Evolutionary conservation across 2,329 filamentous ascomycete species (phyloP).

Genomic region (Venturia pyrina): DNA sequence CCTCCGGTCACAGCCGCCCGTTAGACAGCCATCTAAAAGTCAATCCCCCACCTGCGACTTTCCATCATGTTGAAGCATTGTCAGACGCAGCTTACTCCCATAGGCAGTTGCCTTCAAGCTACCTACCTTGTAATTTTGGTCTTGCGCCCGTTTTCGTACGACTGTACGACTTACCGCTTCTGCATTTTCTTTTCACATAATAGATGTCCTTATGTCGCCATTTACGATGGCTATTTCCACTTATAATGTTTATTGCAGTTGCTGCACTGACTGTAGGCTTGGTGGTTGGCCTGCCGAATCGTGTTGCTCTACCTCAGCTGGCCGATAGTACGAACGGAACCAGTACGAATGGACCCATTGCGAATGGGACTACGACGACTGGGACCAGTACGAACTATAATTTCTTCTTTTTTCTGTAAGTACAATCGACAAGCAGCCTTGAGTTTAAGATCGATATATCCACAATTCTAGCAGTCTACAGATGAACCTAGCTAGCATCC

Average conservation of each 20-base stretch:
- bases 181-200: not conserved
- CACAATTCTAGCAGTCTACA: not conserved
- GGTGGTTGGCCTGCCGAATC: not conserved
- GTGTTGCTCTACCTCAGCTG: not conserved
- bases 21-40: not conserved
- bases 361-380: not conserved
- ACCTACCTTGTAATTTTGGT: not conserved
- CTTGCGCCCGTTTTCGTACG: not conserved
- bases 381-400: not conserved
- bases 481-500: not conserved
- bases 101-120: not conserved
- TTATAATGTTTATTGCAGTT: constrained; percentile 4
- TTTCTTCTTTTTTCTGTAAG: constrained; percentile 3
- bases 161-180: not conserved
- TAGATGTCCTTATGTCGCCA: not conserved
- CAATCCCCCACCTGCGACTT: not conserved
- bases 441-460: not conserved
- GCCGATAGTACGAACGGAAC: not conserved
- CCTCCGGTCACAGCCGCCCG: not conserved
- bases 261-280: not conserved
- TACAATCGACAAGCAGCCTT: not conserved
- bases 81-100: not conserved
- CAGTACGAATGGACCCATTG: not conserved
- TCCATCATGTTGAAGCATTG: not conserved
- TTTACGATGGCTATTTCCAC: not conserved